These are phyloP conservation scores for Eucalyptus marginata DNA, from an alignment of 345 rosid genomes.

Conservation along the genomic window DNA sequence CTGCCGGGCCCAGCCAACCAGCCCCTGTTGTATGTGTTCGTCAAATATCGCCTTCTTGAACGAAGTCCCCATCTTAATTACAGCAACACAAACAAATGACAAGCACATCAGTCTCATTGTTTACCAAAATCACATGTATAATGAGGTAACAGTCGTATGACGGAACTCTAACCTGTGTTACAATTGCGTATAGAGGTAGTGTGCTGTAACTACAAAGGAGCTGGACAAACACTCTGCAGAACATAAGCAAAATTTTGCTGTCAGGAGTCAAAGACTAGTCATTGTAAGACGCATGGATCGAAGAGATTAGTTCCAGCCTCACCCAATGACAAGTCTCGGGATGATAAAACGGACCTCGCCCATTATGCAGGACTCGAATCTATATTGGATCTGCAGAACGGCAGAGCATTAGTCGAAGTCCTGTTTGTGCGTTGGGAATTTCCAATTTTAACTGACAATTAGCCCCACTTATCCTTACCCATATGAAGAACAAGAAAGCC, in stretches of 20 bases:
- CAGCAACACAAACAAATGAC: neutral
- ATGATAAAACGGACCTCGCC: slow-evolving; percentile 44
- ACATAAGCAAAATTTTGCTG: neutral
- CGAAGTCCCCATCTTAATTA: slow-evolving; percentile 77
- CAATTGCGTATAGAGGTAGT: slow-evolving; percentile 80
- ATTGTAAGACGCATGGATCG: neutral
- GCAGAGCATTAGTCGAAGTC: neutral
- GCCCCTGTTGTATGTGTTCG: slow-evolving; percentile 46
- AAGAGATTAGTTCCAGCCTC: neutral
- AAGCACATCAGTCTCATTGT: neutral
- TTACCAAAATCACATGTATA: neutral
- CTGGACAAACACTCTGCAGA: slow-evolving; percentile 49
- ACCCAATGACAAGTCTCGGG: slow-evolving; percentile 73
- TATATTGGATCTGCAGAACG: slow-evolving; percentile 46
- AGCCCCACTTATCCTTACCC: slow-evolving; percentile 21
- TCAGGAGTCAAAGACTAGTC: neutral
- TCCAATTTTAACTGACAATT: neutral
- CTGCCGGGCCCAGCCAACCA: slow-evolving; percentile 60
- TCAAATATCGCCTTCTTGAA: slow-evolving; percentile 67
- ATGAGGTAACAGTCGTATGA: too few relatives aligned
- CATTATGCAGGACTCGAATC: slow-evolving; percentile 72
- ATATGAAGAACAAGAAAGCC: slow-evolving; percentile 67
- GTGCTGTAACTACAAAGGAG: slow-evolving; percentile 80
- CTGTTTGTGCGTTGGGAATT: neutral
- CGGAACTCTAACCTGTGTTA: slow-evolving; percentile 47